Evolutionary conservation across 306 rosid genomes (phyloP).

Genomic region (Dryas octopetala): DNA sequence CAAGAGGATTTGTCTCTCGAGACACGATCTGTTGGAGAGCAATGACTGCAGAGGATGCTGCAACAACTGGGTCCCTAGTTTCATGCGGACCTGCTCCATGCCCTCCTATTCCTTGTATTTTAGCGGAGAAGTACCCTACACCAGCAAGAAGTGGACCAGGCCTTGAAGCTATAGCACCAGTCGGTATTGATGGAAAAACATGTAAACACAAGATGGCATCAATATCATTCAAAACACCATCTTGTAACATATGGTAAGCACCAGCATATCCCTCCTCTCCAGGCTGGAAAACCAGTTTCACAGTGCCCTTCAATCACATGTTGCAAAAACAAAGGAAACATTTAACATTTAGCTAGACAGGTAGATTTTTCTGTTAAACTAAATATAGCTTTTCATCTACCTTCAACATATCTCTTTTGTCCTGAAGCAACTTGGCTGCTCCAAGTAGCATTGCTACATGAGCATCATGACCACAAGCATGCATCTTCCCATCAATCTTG

Average conservation of each 20-base stretch:
- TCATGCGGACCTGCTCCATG: conserved; percentile 44
- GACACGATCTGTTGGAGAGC: conserved; percentile 53
- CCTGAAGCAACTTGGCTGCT: conserved; percentile 53
- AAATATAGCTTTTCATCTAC: conserved; percentile 1
- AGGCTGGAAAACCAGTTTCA: conserved; percentile 50
- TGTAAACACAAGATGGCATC: conserved; percentile 42
- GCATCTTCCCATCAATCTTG: conserved; percentile 53
- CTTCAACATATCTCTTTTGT: conserved; percentile 21
- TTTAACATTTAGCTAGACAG: background rate
- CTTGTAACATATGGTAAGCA: conserved; percentile 49
- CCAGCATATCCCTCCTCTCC: conserved; percentile 52
- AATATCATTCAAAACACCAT: conserved; percentile 29
- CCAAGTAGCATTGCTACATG: conserved; percentile 60
- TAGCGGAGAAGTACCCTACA: conserved; percentile 39
- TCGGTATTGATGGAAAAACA: conserved; percentile 36
- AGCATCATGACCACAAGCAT: conserved; percentile 54
- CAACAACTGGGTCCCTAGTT: conserved; percentile 40
- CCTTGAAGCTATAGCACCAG: conserved; percentile 42
- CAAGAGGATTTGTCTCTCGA: conserved; percentile 42
- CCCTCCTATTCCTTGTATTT: conserved; percentile 42
- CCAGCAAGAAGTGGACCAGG: conserved; percentile 44
- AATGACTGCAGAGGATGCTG: conserved; percentile 33
- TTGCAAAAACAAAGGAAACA: background rate
- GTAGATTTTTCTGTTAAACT: background rate
- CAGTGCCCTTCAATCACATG: conserved; percentile 34